Percentiles rank a stretch among this genome's conserved stretches.
phyloP scores from a whole-genome alignment of 2,329 filamentous ascomycete species.

The Diaporthe batatas region DNA sequence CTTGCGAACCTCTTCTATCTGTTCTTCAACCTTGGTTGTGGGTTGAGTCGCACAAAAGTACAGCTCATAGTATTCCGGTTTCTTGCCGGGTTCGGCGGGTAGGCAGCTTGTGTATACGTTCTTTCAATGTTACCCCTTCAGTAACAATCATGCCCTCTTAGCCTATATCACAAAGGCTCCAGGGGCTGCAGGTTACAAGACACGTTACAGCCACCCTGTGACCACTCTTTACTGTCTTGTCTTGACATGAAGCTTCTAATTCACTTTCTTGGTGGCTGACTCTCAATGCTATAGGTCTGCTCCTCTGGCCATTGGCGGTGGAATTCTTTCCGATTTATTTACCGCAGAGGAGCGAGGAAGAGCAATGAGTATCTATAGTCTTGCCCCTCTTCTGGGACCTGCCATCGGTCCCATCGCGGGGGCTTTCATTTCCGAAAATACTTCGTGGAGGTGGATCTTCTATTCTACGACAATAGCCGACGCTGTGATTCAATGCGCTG shows the following conservation, averaged over 20 bases:
- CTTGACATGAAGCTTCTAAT: too few relatives aligned
- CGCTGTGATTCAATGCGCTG: conserved; percentile 70
- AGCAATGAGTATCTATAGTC: conserved; percentile 72
- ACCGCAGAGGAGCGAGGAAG: conserved; percentile 72
- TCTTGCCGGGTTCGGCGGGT: conserved; percentile 68
- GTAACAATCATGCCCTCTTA: too few relatives aligned
- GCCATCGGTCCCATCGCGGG: conserved; percentile 76
- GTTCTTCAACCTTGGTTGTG: conserved; percentile 67
- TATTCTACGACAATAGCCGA: conserved; percentile 74
- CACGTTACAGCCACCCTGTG: too few relatives aligned
- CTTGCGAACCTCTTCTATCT: conserved; percentile 67
- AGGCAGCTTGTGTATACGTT: too few relatives aligned
- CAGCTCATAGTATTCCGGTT: conserved; percentile 72
- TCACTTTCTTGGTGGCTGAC: too few relatives aligned
- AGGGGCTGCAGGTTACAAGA: too few relatives aligned
- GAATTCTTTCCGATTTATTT: conserved; percentile 64
- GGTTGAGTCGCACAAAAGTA: conserved; percentile 61
- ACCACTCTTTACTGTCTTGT: too few relatives aligned
- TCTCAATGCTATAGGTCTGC: conserved; percentile 54
- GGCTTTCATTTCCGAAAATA: conserved; percentile 73
- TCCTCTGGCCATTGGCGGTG: conserved; percentile 61
- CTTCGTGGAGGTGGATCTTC: conserved; percentile 81
- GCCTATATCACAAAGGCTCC: too few relatives aligned
- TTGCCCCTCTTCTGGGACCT: conserved; percentile 75
- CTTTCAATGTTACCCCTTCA: too few relatives aligned